Conservation (phyloP, 805 yeast genomes). For the Candida coquimbonensis region DNA sequence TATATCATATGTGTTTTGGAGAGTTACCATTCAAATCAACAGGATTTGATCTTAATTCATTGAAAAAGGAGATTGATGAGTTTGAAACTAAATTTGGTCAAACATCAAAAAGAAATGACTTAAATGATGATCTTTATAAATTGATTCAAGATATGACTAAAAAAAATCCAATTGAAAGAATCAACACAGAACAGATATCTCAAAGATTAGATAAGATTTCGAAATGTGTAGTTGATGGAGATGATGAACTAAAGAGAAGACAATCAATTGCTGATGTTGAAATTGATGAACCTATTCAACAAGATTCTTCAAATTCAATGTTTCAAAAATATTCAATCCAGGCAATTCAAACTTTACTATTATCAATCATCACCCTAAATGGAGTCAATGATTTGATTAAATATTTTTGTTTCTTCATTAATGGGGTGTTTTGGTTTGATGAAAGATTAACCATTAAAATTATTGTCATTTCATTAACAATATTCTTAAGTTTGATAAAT, state of each 20-base stretch:
- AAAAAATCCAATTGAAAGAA: slow-evolving; percentile 32
- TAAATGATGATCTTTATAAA: slow-evolving; percentile 26
- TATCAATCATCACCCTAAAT: neutral
- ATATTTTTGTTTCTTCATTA: neutral
- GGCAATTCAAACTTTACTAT: neutral
- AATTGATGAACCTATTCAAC: no score
- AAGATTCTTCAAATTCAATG: no score
- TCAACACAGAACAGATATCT: slow-evolving; percentile 35
- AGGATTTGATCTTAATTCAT: slow-evolving; percentile 16
- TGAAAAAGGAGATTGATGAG: slow-evolving; percentile 12
- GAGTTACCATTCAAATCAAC: slow-evolving; percentile 48
- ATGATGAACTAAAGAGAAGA: neutral
- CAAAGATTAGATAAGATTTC: slow-evolving; percentile 17
- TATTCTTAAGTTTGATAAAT: neutral
- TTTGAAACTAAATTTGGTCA: slow-evolving; percentile 1
- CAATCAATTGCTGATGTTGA: neutral
- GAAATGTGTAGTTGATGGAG: neutral
- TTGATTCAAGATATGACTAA: slow-evolving; percentile 35
- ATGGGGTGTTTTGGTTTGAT: neutral
- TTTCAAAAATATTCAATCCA: neutral
- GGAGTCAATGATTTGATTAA: neutral
- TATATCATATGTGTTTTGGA: slow-evolving; percentile 68
- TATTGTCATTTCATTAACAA: neutral
- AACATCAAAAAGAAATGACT: slow-evolving; percentile 1
- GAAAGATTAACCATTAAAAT: neutral